Evolutionary conservation across 2,329 filamentous ascomycete genomes (phyloP).

Genomic region (Stagonosporopsis tanaceti): DNA sequence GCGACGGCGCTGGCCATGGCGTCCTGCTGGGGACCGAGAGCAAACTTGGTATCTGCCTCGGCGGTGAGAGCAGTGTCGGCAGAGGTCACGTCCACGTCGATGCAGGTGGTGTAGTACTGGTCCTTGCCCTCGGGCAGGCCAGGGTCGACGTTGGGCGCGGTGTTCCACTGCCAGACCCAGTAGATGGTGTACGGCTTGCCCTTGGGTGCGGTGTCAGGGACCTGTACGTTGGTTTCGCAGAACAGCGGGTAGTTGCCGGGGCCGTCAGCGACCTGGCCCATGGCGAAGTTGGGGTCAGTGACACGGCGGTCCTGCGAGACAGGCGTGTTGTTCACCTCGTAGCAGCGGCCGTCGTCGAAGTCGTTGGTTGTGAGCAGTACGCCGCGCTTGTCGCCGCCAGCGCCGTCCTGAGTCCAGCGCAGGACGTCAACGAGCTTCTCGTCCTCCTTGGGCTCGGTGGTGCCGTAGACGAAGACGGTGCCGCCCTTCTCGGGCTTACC

Average conservation of each 20-base stretch:
- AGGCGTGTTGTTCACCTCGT: slow-evolving; percentile 70
- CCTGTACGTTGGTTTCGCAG: slow-evolving; percentile 82
- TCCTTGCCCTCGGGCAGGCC: slow-evolving; percentile 56
- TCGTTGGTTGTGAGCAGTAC: slow-evolving; percentile 77
- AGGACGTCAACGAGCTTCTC: slow-evolving; percentile 73
- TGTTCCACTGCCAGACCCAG: slow-evolving; percentile 94
- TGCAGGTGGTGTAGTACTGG: slow-evolving; percentile 68
- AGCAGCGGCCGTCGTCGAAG: slow-evolving; percentile 92
- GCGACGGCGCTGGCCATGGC: slow-evolving; percentile 51
- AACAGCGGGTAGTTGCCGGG: slow-evolving; percentile 63
- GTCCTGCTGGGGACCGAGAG: slow-evolving; percentile 51
- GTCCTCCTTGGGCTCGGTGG: slow-evolving; percentile 56
- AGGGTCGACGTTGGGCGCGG: slow-evolving; percentile 44
- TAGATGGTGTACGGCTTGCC: slow-evolving; percentile 80
- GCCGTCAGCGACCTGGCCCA: slow-evolving; percentile 55
- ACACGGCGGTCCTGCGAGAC: slow-evolving; percentile 68
- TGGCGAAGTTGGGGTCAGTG: slow-evolving; percentile 63
- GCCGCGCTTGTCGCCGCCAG: slow-evolving; percentile 80
- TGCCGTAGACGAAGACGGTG: slow-evolving; percentile 59
- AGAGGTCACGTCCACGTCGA: slow-evolving; percentile 58
- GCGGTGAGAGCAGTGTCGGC: slow-evolving; percentile 39
- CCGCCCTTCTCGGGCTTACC: slow-evolving; percentile 55
- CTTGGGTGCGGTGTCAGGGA: slow-evolving; percentile 71
- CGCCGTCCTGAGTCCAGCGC: slow-evolving; percentile 81
- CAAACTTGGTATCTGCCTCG: slow-evolving; percentile 26